Conservation (phyloP, 768 basidiomycete genomes). For the Naematelia aurantialba region DNA sequence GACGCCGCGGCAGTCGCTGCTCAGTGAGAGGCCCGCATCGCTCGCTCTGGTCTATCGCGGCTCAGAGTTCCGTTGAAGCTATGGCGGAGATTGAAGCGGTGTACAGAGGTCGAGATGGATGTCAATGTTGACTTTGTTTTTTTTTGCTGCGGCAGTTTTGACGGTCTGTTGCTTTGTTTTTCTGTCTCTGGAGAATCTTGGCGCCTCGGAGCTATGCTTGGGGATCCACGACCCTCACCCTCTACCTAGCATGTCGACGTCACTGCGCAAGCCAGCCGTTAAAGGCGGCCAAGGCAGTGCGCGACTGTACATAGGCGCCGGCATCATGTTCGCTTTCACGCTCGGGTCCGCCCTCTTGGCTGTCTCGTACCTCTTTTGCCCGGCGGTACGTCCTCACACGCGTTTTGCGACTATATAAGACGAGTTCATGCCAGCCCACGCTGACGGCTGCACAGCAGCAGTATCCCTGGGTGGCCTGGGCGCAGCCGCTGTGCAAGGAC, state of each 20-base stretch:
- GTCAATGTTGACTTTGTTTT: no score
- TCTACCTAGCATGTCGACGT: neutral
- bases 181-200: no score
- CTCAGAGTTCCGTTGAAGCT: no score
- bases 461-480: neutral
- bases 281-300: neutral
- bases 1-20: neutral
- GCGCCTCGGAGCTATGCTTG: no score
- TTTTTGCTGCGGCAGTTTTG: no score
- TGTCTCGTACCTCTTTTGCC: neutral
- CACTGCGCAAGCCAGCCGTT: neutral
- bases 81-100: no score
- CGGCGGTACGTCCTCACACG: neutral
- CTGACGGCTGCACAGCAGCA: no score
- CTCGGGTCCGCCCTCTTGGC: neutral
- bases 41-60: neutral
- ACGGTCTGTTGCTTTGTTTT: no score
- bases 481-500: slow-evolving; percentile 53
- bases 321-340: neutral
- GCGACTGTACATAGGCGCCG: neutral
- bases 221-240: no score
- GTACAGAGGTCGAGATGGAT: no score
- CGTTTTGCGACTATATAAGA: no score
- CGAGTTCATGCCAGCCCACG: no score
- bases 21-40: neutral